Evolutionary conservation across 305 asterid species (phyloP).

Genomic region (Caryopteris hybrid): DNA sequence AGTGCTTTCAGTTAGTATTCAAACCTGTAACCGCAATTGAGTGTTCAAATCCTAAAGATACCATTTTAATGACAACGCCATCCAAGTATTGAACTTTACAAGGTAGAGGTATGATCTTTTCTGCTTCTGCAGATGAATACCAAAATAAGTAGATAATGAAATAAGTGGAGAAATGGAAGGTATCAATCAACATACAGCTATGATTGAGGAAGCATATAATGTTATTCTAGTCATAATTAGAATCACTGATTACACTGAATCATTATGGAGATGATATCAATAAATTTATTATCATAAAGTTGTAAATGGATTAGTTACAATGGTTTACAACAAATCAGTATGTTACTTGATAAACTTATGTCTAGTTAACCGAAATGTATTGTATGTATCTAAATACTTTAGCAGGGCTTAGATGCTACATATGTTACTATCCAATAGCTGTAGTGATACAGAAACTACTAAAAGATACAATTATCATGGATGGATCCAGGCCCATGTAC

Average conservation of each 20-base stretch:
- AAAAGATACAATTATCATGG: not conserved
- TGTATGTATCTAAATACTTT: not conserved
- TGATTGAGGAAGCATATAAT: not conserved
- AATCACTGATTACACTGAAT: not conserved
- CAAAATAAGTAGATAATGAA: slow-evolving; percentile 2
- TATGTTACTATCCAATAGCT: not conserved
- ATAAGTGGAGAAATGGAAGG: not conserved
- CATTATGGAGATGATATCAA: not conserved
- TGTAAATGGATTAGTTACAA: not conserved
- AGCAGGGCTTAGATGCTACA: not conserved
- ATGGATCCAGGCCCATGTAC: not conserved
- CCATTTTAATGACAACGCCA: slow-evolving; percentile 51
- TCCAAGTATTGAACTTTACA: slow-evolving; percentile 69
- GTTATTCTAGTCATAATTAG: not conserved
- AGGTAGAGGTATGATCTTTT: slow-evolving; percentile 54
- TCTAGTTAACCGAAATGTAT: not conserved
- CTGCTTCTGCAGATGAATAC: slow-evolving; percentile 63
- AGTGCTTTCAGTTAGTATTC: slow-evolving; percentile 15
- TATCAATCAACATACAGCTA: not conserved
- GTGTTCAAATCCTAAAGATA: slow-evolving; percentile 84
- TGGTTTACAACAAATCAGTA: not conserved
- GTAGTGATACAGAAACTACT: slow-evolving; percentile 6
- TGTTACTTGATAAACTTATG: not conserved
- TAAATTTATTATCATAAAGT: not conserved
- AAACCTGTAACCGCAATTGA: slow-evolving; percentile 94